phyloP scores from a whole-genome alignment of 192 early-diverging fungal species.

The Globomyces pollinis-pini region DNA sequence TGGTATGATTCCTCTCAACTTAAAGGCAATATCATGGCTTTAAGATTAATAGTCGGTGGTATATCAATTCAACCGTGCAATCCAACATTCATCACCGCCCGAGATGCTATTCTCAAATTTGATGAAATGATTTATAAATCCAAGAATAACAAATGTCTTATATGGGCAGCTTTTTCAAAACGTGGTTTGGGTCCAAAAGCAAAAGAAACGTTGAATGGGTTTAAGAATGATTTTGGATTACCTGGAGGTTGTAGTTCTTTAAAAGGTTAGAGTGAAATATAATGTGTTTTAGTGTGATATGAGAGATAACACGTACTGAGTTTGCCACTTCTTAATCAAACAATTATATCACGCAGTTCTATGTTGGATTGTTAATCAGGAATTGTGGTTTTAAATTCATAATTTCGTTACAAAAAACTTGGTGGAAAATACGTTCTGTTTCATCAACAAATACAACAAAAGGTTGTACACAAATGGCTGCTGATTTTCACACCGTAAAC shows the following conservation, averaged over 20 bases:
- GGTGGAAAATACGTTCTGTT: no score
- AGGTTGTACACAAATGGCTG: no score
- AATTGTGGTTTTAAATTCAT: no score
- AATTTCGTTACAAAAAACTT: no score
- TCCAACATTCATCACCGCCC: constrained; percentile 28
- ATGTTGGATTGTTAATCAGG: no score
- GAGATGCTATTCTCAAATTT: constrained; percentile 30
- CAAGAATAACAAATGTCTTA: constrained; percentile 25
- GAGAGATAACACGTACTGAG: no score
- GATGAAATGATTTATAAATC: constrained; percentile 19
- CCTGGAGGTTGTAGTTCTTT: constrained; percentile 2
- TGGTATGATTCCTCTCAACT: constrained; percentile 11
- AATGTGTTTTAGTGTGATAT: no score
- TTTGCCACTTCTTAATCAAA: no score
- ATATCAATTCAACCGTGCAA: constrained; percentile 38
- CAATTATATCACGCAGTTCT: no score
- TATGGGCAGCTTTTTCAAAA: constrained; percentile 39
- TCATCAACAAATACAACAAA: no score
- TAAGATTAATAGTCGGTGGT: constrained; percentile 47
- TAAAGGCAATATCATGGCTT: constrained; percentile 40
- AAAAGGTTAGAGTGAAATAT: no score
- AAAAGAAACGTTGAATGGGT: neutral
- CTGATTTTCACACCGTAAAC: no score
- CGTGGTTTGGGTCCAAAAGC: constrained; percentile 32
- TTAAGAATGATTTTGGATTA: constrained; percentile 8